Evolutionary conservation across 805 yeast species (phyloP).

Genomic region (Saturnispora halmiae): DNA sequence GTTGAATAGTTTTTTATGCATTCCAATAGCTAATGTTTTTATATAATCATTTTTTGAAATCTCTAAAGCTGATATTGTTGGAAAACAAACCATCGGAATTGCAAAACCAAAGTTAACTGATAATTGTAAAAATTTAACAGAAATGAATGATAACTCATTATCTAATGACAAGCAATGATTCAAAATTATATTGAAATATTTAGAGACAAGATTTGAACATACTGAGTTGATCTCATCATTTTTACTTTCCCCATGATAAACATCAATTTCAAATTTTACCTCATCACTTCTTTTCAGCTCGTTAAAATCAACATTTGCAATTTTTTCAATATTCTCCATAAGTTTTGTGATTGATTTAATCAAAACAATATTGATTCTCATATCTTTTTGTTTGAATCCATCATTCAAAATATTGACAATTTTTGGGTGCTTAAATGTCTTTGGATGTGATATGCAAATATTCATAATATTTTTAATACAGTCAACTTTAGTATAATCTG

Average conservation of each 20-base stretch:
- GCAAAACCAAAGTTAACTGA: constrained; percentile 60
- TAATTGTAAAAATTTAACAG: constrained; percentile 46
- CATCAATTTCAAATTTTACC: constrained; percentile 35
- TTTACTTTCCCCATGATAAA: constrained; percentile 46
- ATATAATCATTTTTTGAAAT: constrained; percentile 40
- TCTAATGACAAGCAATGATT: constrained; percentile 39
- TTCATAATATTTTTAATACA: constrained; percentile 51
- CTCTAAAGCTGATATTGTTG: constrained; percentile 63
- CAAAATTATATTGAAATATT: constrained; percentile 45
- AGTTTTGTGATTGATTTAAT: constrained; percentile 51
- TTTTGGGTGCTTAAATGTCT: constrained; percentile 50
- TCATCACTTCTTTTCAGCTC: constrained; percentile 30
- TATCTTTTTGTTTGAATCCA: constrained; percentile 33
- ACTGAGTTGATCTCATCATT: constrained; percentile 55
- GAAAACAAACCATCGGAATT: constrained; percentile 61
- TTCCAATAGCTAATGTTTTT: constrained; percentile 37
- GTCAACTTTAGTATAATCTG: constrained; percentile 33
- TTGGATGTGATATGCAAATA: constrained; percentile 56
- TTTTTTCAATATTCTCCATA: constrained; percentile 46
- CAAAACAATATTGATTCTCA: constrained; percentile 41
- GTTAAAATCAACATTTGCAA: constrained; percentile 34
- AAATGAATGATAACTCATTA: constrained; percentile 34
- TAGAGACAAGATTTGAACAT: constrained; percentile 61
- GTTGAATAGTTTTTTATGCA: constrained; percentile 49
- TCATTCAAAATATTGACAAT: constrained; percentile 44